Evolutionary conservation across 352 stramenopile genomes (phyloP).

Genomic region (Aphanomyces euteiches): DNA sequence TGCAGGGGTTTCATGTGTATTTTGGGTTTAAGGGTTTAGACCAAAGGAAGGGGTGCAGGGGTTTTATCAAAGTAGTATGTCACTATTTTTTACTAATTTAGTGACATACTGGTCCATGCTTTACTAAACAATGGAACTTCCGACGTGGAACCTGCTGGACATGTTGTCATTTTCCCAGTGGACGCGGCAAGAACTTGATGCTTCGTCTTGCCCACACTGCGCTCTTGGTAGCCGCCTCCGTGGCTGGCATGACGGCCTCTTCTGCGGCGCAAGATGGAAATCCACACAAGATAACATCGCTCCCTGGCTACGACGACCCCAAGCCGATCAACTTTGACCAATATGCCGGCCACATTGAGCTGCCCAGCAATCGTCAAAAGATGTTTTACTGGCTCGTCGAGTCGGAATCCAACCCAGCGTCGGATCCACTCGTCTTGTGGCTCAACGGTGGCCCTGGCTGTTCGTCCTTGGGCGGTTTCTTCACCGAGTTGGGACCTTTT

Average conservation of each 20-base stretch:
- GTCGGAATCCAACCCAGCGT: background rate
- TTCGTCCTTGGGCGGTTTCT: background rate
- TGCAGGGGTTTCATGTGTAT: too few relatives aligned
- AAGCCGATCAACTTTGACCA: background rate
- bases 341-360: background rate
- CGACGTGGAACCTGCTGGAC: too few relatives aligned
- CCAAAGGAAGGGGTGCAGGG: too few relatives aligned
- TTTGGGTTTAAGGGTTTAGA: too few relatives aligned
- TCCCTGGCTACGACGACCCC: background rate
- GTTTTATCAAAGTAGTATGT: too few relatives aligned
- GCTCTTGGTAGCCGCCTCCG: background rate
- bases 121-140: too few relatives aligned
- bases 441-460: background rate
- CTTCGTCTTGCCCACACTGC: background rate
- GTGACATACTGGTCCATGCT: too few relatives aligned
- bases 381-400: slow-evolving; percentile 5
- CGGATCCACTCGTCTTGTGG: background rate
- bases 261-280: background rate
- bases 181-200: background rate
- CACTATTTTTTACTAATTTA: too few relatives aligned
- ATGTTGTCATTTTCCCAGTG: too few relatives aligned
- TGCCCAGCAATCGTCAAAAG: background rate
- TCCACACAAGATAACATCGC: slow-evolving; percentile 3
- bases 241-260: background rate
- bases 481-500: background rate